Base-by-base conservation (phyloP, 2,329 filamentous ascomycete genomes). In the Verticillium isaacii region DNA sequence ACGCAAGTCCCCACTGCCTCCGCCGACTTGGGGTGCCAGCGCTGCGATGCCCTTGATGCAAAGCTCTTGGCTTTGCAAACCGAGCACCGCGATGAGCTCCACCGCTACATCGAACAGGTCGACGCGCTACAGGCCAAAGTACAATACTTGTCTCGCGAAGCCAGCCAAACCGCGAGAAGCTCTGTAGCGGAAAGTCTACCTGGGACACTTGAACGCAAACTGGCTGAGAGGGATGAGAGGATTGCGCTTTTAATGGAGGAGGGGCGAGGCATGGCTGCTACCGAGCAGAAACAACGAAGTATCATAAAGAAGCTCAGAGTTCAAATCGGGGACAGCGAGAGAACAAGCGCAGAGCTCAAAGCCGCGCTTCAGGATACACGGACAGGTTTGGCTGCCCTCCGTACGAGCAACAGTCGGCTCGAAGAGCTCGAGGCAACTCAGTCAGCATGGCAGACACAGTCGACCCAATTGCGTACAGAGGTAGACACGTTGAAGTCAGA, bases 51-150 rank as follows among this genome's bases (percentile, higher is more conserved):
- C 1, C 59, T 63, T 6, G 19, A 32, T 36, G 50, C 29, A n/a
- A 60, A 50, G 14, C 14, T 67, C 15, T 60, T 57, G 17, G 39
- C n/a, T 14, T 32, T 67, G 12, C n/a, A 56, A 19, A 19, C 54
- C 4, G 54, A 56, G n/a, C 54, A 56, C 17, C 64, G 94, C 62
- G 91, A 95, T 68, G 95, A 98, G 72, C 83, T 93, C 50, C 88
- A 95, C 69, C 84, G 84, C 57, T 92, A 97, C 65, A 84, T 94
- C 7, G 95, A 99, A 75, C 88, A 90, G 39, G 95, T 97, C 61
- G 95, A 99, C 78, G 90, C 93, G 4, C 78, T 99, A 1, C 92
- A 98, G 73, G 87, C 92, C 7, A 98, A 99, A 72, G 78, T 99
- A 32, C 89, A 93, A 67, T 97, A 96, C 70, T 79, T 99, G 14